These are phyloP conservation scores for Phytophthora capsici DNA, from an alignment of 352 stramenopile genomes.

Conservation along the genomic window DNA sequence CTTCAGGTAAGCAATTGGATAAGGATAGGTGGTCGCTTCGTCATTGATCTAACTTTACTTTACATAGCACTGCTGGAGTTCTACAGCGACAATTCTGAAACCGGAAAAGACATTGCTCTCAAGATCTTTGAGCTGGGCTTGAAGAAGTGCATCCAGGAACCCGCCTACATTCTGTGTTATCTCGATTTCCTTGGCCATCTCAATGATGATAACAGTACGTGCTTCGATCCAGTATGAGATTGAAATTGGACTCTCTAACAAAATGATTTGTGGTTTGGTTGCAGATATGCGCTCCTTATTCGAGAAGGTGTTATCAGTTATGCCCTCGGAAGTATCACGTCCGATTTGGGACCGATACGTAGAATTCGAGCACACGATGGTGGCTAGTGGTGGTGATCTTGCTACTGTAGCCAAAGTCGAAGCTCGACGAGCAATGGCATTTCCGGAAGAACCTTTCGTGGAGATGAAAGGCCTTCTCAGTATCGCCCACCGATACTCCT, in stretches of 20 bases:
- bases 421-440: slow-evolving; percentile 75
- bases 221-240: background rate
- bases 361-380: slow-evolving; percentile 88
- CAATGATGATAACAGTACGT: slow-evolving; percentile 91
- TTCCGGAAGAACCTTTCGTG: slow-evolving; percentile 77
- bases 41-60: background rate
- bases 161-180: slow-evolving; percentile 85
- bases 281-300: slow-evolving; percentile 90
- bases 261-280: slow-evolving; percentile 5
- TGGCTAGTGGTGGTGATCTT: slow-evolving; percentile 83
- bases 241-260: slow-evolving; percentile 1
- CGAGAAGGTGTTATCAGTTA: slow-evolving; percentile 88
- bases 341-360: slow-evolving; percentile 90
- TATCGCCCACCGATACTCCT: slow-evolving; percentile 83
- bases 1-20: slow-evolving; percentile 58
- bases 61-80: slow-evolving; percentile 81
- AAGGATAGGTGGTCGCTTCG: too few relatives aligned
- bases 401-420: slow-evolving; percentile 86
- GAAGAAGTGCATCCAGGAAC: slow-evolving; percentile 90
- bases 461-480: slow-evolving; percentile 85
- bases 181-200: slow-evolving; percentile 86
- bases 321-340: slow-evolving; percentile 79
- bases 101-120: slow-evolving; percentile 84
- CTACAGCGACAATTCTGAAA: slow-evolving; percentile 84
- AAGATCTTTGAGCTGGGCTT: slow-evolving; percentile 91